Conservation (phyloP, 2,329 filamentous ascomycete species). For the Samsoniella hepiali region DNA sequence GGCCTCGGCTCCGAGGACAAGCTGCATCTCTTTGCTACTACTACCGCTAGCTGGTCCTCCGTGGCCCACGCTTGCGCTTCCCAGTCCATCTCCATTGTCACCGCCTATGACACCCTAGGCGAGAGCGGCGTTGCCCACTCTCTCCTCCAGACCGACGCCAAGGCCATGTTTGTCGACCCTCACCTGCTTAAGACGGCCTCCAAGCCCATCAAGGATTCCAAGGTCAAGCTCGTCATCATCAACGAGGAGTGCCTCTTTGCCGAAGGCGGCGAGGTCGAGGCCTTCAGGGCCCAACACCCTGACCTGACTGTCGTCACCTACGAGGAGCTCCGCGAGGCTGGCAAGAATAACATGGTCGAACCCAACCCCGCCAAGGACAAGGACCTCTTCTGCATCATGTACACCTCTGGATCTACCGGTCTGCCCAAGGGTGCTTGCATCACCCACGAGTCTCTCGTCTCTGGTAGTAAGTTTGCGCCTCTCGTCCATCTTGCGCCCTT, state of each 20-base stretch:
- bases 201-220: slow-evolving; percentile 53
- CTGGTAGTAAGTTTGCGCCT: slow-evolving; percentile 53
- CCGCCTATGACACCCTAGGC: slow-evolving; percentile 90
- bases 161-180: slow-evolving; percentile 84
- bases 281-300: slow-evolving; percentile 55
- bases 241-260: slow-evolving; percentile 56
- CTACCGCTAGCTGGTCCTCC: slow-evolving; percentile 79
- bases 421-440: slow-evolving; percentile 85
- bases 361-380: slow-evolving; percentile 68
- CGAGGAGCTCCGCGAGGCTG: slow-evolving; percentile 53
- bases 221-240: slow-evolving; percentile 60
- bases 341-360: slow-evolving; percentile 66
- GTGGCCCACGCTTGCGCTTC: slow-evolving; percentile 74
- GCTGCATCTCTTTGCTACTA: slow-evolving; percentile 81
- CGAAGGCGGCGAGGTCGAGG: slow-evolving; percentile 48
- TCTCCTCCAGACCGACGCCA: slow-evolving; percentile 73
- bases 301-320: slow-evolving; percentile 52
- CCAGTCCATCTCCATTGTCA: slow-evolving; percentile 88
- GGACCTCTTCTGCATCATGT: slow-evolving; percentile 81
- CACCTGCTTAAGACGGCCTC: slow-evolving; percentile 64
- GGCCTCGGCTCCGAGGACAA: slow-evolving; percentile 66
- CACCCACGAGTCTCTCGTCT: slow-evolving; percentile 75
- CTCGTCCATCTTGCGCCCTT: neutral
- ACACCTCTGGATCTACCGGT: slow-evolving; percentile 87
- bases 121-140: slow-evolving; percentile 82